Evolutionary conservation across 768 basidiomycete species (phyloP).

Genomic region (Mycena vitilis): DNA sequence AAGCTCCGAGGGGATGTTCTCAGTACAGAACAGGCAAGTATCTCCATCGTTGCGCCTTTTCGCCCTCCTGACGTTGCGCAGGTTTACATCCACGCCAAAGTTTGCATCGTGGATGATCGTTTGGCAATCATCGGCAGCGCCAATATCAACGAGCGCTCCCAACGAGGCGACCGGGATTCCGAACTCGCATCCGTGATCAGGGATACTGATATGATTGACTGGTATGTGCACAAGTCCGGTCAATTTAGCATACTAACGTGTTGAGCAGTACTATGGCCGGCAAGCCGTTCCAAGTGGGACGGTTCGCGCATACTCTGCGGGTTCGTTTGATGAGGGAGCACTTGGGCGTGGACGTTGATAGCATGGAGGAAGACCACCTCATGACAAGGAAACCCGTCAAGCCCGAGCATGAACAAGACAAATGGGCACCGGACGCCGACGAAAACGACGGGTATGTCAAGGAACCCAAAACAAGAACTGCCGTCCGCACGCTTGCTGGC

Average conservation of each 20-base stretch:
- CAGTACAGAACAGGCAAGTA: slow-evolving; percentile 85
- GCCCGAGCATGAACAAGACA: slow-evolving; percentile 62
- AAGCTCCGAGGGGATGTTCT: slow-evolving; percentile 87
- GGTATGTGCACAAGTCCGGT: slow-evolving; percentile 53
- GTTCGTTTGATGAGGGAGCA: slow-evolving; percentile 97
- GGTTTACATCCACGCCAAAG: slow-evolving; percentile 93
- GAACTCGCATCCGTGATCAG: slow-evolving; percentile 93
- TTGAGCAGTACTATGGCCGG: slow-evolving; percentile 88
- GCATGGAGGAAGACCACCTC: slow-evolving; percentile 80
- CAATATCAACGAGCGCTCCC: slow-evolving; percentile 97
- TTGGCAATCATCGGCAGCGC: slow-evolving; percentile 95
- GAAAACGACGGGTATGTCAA: slow-evolving; percentile 62
- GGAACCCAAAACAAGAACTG: slow-evolving; percentile 49
- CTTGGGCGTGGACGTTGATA: slow-evolving; percentile 94
- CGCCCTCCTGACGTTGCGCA: slow-evolving; percentile 39
- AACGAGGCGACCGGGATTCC: slow-evolving; percentile 96
- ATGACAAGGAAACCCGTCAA: slow-evolving; percentile 65
- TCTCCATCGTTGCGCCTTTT: background rate
- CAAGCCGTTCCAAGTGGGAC: slow-evolving; percentile 92
- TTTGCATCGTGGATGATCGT: slow-evolving; percentile 94
- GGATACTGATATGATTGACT: slow-evolving; percentile 97
- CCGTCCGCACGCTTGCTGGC: slow-evolving; percentile 47
- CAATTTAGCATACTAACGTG: background rate
- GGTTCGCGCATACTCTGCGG: slow-evolving; percentile 95
- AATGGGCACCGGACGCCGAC: slow-evolving; percentile 82